phyloP scores from a whole-genome alignment of 164 flowering plant genomes.

The Magnolia changhungtana region DNA sequence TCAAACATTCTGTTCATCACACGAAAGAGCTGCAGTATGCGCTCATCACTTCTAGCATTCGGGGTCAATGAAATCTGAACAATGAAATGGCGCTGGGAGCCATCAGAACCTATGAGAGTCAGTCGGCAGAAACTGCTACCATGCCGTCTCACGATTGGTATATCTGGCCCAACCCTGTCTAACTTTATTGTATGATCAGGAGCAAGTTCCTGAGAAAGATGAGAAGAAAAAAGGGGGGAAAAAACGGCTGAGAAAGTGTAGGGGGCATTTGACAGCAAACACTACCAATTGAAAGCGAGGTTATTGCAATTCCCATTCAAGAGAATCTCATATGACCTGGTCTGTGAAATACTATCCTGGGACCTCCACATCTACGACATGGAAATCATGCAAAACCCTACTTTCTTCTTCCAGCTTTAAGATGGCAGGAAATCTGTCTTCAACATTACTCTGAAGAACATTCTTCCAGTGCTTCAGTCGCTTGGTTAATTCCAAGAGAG shows the following conservation, averaged over 20 bases:
- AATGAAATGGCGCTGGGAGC: conserved; percentile 95
- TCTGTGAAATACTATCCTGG: conserved; percentile 96
- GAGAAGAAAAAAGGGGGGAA: background rate
- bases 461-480: conserved; percentile 97
- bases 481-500: conserved; percentile 89
- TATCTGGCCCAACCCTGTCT: conserved; percentile 94
- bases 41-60: conserved; percentile 97
- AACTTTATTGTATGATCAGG: conserved; percentile 98
- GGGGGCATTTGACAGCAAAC: background rate
- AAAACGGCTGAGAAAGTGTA: background rate
- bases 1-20: conserved; percentile 97
- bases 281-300: background rate
- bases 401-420: conserved; percentile 97
- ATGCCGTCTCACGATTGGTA: conserved; percentile 95
- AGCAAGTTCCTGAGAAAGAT: conserved; percentile 72
- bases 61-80: conserved; percentile 97
- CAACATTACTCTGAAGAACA: conserved; percentile 94
- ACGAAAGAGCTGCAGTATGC: conserved; percentile 95
- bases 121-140: conserved; percentile 97
- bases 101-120: conserved; percentile 97
- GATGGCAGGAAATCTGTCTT: conserved; percentile 97
- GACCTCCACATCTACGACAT: conserved; percentile 98
- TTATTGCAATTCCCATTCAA: background rate
- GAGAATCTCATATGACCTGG: conserved; percentile 49
- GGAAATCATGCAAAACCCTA: conserved; percentile 89